Evolutionary conservation across 2,329 filamentous ascomycete species (phyloP).

Genomic region (Trichoderma breve): DNA sequence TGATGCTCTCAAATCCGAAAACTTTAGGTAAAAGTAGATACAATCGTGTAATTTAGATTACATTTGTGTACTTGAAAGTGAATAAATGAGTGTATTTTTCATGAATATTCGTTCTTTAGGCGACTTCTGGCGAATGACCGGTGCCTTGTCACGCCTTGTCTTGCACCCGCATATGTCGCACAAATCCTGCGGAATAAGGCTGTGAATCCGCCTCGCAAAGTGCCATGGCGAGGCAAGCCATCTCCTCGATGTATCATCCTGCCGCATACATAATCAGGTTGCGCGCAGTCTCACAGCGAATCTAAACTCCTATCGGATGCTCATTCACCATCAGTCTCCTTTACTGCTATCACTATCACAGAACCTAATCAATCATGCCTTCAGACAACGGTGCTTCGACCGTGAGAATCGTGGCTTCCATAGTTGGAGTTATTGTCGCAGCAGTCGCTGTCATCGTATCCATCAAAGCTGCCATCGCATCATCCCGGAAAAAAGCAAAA

Average conservation of each 20-base stretch:
- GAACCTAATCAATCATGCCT: neutral
- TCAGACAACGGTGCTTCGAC: neutral
- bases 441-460: neutral
- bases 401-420: neutral
- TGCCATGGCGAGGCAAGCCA: neutral
- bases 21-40: too few species aligned
- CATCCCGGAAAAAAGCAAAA: too few species aligned
- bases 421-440: neutral
- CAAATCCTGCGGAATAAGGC: neutral
- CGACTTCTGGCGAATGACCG: too few species aligned
- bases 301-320: neutral
- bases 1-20: too few species aligned
- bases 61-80: too few species aligned
- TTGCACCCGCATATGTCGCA: neutral
- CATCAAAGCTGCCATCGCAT: neutral
- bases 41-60: too few species aligned
- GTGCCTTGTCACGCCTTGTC: neutral
- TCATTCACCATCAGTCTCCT: neutral
- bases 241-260: neutral
- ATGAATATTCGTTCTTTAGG: too few species aligned
- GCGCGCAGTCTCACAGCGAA: too few species aligned
- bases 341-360: neutral
- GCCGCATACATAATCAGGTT: neutral
- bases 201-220: neutral
- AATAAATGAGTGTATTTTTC: too few species aligned